Evolutionary conservation across 1,284 basidiomycete genomes (phyloP).

Genomic region (Papiliotrema nemorosa): DNA sequence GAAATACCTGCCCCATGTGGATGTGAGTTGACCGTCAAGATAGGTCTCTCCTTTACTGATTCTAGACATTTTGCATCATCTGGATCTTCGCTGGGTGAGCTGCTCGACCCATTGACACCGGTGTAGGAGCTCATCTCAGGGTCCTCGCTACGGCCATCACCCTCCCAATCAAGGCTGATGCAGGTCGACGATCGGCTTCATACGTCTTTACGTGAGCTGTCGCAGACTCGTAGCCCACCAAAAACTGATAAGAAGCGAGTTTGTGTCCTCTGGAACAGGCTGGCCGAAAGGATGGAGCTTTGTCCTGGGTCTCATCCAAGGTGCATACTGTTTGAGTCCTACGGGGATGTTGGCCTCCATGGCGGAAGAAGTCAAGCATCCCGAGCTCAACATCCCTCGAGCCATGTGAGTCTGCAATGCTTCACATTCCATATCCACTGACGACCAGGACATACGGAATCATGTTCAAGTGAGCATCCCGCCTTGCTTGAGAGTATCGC

Average conservation of each 20-base stretch:
- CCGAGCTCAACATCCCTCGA: slow-evolving; percentile 42
- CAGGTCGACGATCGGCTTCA: slow-evolving; percentile 33
- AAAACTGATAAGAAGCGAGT: slow-evolving; percentile 20
- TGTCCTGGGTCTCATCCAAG: slow-evolving; percentile 41
- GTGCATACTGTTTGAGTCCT: slow-evolving; percentile 37
- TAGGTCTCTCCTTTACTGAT: slow-evolving; percentile 1
- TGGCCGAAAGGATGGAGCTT: slow-evolving; percentile 41
- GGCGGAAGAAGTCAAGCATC: slow-evolving; percentile 46
- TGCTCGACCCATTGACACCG: neutral
- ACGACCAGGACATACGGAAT: slow-evolving; percentile 25
- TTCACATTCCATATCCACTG: slow-evolving; percentile 12
- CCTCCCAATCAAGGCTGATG: slow-evolving; percentile 43
- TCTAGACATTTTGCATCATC: slow-evolving; percentile 27
- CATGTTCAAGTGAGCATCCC: slow-evolving; percentile 19
- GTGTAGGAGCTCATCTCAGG: slow-evolving; percentile 5
- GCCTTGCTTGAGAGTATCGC: slow-evolving; percentile 2
- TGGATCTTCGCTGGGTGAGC: slow-evolving; percentile 27
- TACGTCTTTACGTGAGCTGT: slow-evolving; percentile 27
- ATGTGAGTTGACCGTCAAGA: slow-evolving; percentile 21
- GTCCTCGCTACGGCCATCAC: slow-evolving; percentile 47
- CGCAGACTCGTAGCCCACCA: neutral
- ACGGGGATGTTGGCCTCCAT: slow-evolving; percentile 46
- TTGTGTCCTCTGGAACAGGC: slow-evolving; percentile 43
- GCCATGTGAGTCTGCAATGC: slow-evolving; percentile 40
- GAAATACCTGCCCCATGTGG: slow-evolving; percentile 34